A percentile compares a stretch with the other conserved stretches of the same genome.
Evolutionary conservation across 2,329 filamentous ascomycete genomes (phyloP).

Genomic region (Phaeosphaeriaceae sp.): DNA sequence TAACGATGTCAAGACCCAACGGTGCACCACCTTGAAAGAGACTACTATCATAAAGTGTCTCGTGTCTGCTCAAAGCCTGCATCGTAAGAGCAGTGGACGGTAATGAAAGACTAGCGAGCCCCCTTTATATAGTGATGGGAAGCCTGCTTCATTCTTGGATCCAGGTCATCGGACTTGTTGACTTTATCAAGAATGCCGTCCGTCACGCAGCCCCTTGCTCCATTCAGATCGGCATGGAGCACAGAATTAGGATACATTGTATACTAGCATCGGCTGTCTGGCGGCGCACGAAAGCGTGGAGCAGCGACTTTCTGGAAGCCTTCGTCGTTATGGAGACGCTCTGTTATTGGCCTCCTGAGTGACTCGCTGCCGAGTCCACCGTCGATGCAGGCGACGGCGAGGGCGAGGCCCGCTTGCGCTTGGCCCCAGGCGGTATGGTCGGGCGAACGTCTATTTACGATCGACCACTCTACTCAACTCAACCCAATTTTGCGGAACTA

Average conservation of each 20-base stretch:
- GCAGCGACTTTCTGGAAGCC: neutral
- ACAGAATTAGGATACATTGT: neutral
- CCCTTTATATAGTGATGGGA: neutral
- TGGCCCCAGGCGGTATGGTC: too few relatives aligned
- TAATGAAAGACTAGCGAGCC: neutral
- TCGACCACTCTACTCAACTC: too few relatives aligned
- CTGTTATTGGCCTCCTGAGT: neutral
- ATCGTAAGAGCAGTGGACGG: neutral
- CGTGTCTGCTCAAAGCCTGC: neutral
- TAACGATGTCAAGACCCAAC: neutral
- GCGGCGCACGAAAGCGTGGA: neutral
- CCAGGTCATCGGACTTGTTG: neutral
- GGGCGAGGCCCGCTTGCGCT: too few relatives aligned
- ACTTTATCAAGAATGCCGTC: slow-evolving; percentile 1
- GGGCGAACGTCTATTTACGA: too few relatives aligned
- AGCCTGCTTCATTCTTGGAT: neutral
- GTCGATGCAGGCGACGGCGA: too few relatives aligned
- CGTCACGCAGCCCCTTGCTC: neutral
- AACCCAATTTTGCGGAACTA: too few relatives aligned
- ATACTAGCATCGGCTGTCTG: neutral
- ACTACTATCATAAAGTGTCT: neutral
- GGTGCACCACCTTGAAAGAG: neutral
- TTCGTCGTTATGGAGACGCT: slow-evolving; percentile 5
- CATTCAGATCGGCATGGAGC: slow-evolving; percentile 1
- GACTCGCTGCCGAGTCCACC: too few relatives aligned